phyloP scores from a whole-genome alignment of 2,329 filamentous ascomycete species.

The Amesomyces nigricolor region DNA sequence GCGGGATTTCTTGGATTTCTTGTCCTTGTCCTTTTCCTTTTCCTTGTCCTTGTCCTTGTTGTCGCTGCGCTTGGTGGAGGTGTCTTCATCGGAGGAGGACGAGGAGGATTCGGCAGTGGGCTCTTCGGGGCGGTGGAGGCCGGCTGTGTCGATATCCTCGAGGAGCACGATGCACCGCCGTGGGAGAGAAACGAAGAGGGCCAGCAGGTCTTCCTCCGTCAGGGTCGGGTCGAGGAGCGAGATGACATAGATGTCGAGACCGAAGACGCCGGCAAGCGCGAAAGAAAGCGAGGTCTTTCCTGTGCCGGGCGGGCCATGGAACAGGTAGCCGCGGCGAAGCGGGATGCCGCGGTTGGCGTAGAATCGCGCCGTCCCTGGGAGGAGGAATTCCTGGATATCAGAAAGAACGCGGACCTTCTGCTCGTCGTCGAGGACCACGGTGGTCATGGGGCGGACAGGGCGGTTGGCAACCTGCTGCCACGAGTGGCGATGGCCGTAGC shows the following conservation, averaged over 20 bases:
- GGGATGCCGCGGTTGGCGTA: slow-evolving; percentile 72
- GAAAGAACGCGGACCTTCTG: slow-evolving; percentile 61
- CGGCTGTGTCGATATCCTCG: slow-evolving; percentile 65
- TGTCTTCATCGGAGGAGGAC: slow-evolving; percentile 20
- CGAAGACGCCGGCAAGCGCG: slow-evolving; percentile 60
- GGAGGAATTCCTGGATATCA: slow-evolving; percentile 74
- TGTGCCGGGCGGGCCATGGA: slow-evolving; percentile 69
- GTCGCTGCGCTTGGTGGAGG: slow-evolving; percentile 18
- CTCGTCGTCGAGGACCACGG: slow-evolving; percentile 64
- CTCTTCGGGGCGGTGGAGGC: slow-evolving; percentile 41
- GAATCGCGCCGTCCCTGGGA: slow-evolving; percentile 64
- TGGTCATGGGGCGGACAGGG: slow-evolving; percentile 65
- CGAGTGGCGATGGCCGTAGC: slow-evolving; percentile 39
- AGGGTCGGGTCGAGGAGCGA: slow-evolving; percentile 54
- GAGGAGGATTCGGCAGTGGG: slow-evolving; percentile 19
- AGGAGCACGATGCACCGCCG: slow-evolving; percentile 59
- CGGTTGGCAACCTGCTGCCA: slow-evolving; percentile 57
- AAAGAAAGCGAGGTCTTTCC: slow-evolving; percentile 67
- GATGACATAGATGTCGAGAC: slow-evolving; percentile 61
- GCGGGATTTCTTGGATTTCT: slow-evolving; percentile 25
- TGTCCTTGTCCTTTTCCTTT: slow-evolving; percentile 23
- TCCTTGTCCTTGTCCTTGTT: slow-evolving; percentile 11
- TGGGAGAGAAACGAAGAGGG: slow-evolving; percentile 56
- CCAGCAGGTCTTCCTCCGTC: slow-evolving; percentile 55
- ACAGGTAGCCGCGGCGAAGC: slow-evolving; percentile 70